Evolutionary conservation across 78 protist species (phyloP).

Genomic region (Dictyostelium intermedium): DNA sequence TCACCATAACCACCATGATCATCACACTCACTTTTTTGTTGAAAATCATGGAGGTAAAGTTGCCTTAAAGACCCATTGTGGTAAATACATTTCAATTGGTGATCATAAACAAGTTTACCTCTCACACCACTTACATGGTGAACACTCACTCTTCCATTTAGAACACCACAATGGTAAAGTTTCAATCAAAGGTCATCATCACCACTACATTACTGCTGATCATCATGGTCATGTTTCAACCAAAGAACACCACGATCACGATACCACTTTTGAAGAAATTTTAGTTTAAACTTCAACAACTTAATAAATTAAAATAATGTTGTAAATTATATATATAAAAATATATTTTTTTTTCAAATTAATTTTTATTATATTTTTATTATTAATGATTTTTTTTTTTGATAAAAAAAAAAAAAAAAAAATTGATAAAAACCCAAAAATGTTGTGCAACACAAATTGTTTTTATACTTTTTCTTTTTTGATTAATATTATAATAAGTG

Average conservation of each 20-base stretch:
- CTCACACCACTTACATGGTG: constrained; percentile 10
- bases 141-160: not conserved
- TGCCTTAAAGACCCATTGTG: not conserved
- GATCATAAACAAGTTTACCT: constrained; percentile 1
- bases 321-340: too few relatives aligned
- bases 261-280: not conserved
- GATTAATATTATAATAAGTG: too few relatives aligned
- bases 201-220: not conserved
- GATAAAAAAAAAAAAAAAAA: too few relatives aligned
- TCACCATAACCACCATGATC: constrained; percentile 13
- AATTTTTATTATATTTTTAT: too few relatives aligned
- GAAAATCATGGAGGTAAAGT: constrained; percentile 6
- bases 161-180: not conserved
- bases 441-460: too few relatives aligned
- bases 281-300: not conserved
- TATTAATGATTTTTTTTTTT: too few relatives aligned
- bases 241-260: not conserved
- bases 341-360: too few relatives aligned
- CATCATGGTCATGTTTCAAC: not conserved
- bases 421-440: too few relatives aligned
- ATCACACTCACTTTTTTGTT: not conserved
- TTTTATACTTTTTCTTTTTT: too few relatives aligned
- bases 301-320: too few relatives aligned
- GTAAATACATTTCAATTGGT: constrained; percentile 9
- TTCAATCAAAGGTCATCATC: constrained; percentile 2